A percentile compares a stretch with the other conserved stretches of the same genome.
Conservation (phyloP, 2,329 filamentous ascomycete genomes). For the Arthrobotrys megalospora region DNA sequence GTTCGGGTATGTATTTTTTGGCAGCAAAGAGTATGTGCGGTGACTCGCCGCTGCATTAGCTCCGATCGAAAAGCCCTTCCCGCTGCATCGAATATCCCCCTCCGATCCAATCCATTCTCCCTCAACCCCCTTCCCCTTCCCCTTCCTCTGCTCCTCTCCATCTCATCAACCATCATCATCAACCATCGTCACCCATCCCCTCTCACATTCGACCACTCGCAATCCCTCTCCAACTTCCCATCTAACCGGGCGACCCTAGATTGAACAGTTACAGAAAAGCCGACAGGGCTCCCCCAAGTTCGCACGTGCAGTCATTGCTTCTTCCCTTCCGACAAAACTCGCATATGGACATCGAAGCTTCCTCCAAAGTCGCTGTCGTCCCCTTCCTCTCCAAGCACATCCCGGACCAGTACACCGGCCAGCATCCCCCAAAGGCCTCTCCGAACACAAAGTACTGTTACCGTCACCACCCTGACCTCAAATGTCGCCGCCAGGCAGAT, state of each 20-base stretch:
- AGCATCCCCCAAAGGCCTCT: constrained; percentile 64
- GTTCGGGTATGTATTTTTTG: neutral
- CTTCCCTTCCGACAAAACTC: constrained; percentile 45
- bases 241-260: constrained; percentile 8
- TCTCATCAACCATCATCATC: constrained; percentile 16
- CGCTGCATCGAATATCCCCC: neutral
- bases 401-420: constrained; percentile 85
- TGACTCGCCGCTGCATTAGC: constrained; percentile 33
- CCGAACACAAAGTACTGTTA: constrained; percentile 93
- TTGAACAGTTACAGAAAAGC: neutral
- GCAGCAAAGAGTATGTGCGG: neutral
- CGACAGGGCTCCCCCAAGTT: constrained; percentile 65
- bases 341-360: constrained; percentile 70
- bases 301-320: constrained; percentile 66
- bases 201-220: neutral
- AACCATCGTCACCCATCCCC: neutral
- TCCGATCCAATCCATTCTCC: neutral
- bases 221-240: neutral
- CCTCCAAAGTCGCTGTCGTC: constrained; percentile 83
- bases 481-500: constrained; percentile 92
- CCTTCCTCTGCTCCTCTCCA: constrained; percentile 5
- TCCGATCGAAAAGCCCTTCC: constrained; percentile 30
- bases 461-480: constrained; percentile 91
- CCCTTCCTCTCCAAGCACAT: constrained; percentile 94
- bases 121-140: neutral